These are phyloP conservation scores for Aspergillus jensenii DNA, from an alignment of 2,329 filamentous ascomycete genomes.

Conservation along the genomic window DNA sequence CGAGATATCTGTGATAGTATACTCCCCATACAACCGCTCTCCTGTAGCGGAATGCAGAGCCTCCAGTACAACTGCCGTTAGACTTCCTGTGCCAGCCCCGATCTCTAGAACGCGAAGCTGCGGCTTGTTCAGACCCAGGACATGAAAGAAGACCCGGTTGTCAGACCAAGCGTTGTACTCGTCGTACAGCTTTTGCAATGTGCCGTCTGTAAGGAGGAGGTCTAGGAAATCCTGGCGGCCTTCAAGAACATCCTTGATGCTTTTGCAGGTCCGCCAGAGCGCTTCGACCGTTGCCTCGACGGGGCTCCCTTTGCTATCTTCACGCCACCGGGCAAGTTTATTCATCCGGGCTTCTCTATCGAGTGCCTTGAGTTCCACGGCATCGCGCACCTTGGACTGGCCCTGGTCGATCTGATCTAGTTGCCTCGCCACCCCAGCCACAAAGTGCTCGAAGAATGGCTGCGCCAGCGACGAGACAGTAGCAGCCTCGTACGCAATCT, in stretches of 20 bases:
- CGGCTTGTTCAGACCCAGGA: slow-evolving; percentile 24
- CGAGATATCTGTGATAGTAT: slow-evolving; percentile 27
- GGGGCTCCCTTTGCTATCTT: not conserved
- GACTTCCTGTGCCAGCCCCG: slow-evolving; percentile 30
- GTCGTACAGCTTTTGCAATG: not conserved
- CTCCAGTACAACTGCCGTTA: not conserved
- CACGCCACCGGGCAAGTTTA: not conserved
- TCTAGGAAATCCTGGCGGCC: not conserved
- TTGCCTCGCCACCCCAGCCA: not conserved
- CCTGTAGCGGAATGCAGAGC: not conserved
- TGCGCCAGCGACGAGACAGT: not conserved
- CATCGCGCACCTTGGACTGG: not conserved
- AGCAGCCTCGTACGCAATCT: not conserved
- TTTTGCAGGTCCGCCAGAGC: not conserved
- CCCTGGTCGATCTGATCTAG: not conserved
- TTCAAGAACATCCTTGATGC: not conserved
- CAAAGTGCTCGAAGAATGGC: not conserved
- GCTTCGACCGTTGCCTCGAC: not conserved
- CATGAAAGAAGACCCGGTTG: not conserved
- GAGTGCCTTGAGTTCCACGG: not conserved
- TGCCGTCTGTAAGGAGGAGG: not conserved
- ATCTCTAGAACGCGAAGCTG: slow-evolving; percentile 25
- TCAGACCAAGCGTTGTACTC: not conserved
- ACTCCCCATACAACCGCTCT: not conserved
- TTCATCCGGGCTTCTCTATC: not conserved